A percentile compares a stretch with the other conserved stretches of the same genome.
These are phyloP conservation scores for Coniferiporia weirii DNA, from an alignment of 1,284 basidiomycete species.

Conservation along the genomic window DNA sequence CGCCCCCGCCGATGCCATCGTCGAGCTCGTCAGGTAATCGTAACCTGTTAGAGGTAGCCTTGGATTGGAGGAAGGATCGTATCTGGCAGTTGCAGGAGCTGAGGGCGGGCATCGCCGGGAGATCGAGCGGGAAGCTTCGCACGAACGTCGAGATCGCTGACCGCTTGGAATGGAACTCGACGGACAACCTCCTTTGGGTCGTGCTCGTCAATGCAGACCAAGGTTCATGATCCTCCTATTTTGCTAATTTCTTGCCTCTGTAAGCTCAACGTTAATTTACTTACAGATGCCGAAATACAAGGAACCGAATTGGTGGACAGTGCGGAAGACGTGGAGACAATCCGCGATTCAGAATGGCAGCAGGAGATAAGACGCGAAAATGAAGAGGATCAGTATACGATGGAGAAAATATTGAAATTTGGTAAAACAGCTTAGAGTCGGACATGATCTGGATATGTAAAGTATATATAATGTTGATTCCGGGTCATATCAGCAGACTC, in stretches of 20 bases:
- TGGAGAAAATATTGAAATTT: too few species aligned
- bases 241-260: neutral
- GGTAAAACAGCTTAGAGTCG: too few species aligned
- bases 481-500: too few species aligned
- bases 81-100: neutral
- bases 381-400: too few species aligned
- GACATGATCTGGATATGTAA: too few species aligned
- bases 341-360: too few species aligned
- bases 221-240: neutral
- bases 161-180: neutral
- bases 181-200: neutral
- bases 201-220: neutral
- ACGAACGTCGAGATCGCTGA: conserved; percentile 1
- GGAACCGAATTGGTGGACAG: neutral
- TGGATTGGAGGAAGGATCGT: neutral
- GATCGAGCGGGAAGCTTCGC: neutral
- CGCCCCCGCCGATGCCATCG: neutral
- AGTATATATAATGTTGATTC: too few species aligned
- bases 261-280: neutral
- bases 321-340: neutral
- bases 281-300: conserved; percentile 1
- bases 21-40: neutral
- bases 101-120: neutral
- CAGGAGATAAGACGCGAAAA: too few species aligned
- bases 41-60: neutral